These are phyloP conservation scores for Thinopyrum elongatum DNA, from an alignment of 176 grass and related monocot species.

Conservation along the genomic window DNA sequence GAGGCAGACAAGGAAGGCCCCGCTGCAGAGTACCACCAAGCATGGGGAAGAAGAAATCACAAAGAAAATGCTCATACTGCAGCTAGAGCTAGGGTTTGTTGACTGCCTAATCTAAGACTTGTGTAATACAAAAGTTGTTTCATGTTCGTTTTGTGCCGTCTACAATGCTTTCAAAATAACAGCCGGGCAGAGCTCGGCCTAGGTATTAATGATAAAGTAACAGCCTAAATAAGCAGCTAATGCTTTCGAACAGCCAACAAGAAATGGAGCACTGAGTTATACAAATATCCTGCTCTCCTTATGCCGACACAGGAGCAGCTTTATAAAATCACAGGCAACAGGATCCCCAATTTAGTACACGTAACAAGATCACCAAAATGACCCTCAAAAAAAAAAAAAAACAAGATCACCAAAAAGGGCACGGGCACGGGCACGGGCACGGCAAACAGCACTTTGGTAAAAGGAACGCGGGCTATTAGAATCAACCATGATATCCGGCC, in stretches of 20 bases:
- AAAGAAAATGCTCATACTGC: conserved; percentile 2
- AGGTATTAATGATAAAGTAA: not conserved
- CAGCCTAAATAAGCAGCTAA: not conserved
- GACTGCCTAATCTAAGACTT: not conserved
- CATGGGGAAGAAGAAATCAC: conserved; percentile 2
- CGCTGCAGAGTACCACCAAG: not conserved
- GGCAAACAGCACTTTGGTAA: conserved; percentile 1
- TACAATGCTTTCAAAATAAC: too few relatives aligned
- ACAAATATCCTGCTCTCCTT: not conserved
- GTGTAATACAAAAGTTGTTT: conserved; percentile 1
- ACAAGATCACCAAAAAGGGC: too few relatives aligned
- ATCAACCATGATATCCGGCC: not conserved
- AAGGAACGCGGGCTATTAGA: not conserved
- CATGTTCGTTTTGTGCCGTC: not conserved
- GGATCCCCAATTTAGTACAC: not conserved
- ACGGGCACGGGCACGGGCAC: not conserved
- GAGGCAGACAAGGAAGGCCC: not conserved
- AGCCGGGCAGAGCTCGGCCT: not conserved
- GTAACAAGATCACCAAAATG: not conserved
- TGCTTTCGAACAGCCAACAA: not conserved
- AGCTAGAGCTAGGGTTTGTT: conserved; percentile 1
- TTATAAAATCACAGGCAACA: not conserved
- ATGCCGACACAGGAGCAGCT: not conserved
- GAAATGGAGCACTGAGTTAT: not conserved
- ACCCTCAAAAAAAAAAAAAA: too few relatives aligned